Evolutionary conservation across 257 asterid species (phyloP).

Genomic region (Mentha longifolia): DNA sequence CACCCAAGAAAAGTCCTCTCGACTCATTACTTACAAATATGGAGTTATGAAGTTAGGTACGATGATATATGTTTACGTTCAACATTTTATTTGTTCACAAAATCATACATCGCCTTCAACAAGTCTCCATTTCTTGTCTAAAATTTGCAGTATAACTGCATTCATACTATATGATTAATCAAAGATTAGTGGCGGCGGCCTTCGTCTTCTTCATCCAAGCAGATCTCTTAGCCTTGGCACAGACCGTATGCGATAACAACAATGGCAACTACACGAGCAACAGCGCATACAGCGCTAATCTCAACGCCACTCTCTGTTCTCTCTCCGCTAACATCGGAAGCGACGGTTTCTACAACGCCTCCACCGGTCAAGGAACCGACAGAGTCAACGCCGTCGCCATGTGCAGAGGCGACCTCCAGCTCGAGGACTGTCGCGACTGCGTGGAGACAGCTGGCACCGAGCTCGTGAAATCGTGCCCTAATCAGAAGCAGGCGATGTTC

Average conservation of each 20-base stretch:
- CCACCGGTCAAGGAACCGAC: conserved; percentile 29
- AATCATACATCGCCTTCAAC: too few relatives aligned
- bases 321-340: conserved; percentile 26
- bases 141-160: too few relatives aligned
- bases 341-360: conserved; percentile 44
- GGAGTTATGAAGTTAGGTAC: too few relatives aligned
- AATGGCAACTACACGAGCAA: too few relatives aligned
- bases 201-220: background rate
- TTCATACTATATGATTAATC: conserved; percentile 2
- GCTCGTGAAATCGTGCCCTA: too few relatives aligned
- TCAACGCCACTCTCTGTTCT: conserved; percentile 36
- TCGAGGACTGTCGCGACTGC: conserved; percentile 33
- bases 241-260: background rate
- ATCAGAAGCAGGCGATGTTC: conserved; percentile 34
- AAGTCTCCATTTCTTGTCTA: too few relatives aligned
- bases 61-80: too few relatives aligned
- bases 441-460: background rate
- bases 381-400: conserved; percentile 31
- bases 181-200: background rate
- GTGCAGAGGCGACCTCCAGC: conserved; percentile 43
- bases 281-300: conserved; percentile 30
- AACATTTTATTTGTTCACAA: too few relatives aligned
- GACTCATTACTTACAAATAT: too few relatives aligned
- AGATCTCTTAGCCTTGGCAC: conserved; percentile 4
- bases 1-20: too few relatives aligned